Evolutionary conservation across 108 stramenopile species (phyloP).

Genomic region (Cyclotella kingstonii): DNA sequence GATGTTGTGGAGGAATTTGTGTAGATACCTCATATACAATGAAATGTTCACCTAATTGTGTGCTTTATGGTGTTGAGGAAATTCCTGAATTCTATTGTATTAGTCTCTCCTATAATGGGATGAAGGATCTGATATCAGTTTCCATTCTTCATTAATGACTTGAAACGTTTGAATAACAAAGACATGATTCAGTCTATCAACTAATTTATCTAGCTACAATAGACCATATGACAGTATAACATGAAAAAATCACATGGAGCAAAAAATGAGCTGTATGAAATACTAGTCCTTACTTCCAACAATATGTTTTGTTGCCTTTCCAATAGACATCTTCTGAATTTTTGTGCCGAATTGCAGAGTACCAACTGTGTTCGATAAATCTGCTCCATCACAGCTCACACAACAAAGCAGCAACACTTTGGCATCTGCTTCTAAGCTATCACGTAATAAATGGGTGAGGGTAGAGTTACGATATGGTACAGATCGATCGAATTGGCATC

Average conservation of each 20-base stretch:
- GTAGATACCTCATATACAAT: no score
- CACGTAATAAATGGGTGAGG: conserved; percentile 78
- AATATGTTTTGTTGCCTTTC: conserved; percentile 80
- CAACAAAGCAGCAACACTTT: conserved; percentile 77
- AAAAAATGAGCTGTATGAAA: not conserved
- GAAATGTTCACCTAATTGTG: no score
- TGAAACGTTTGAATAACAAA: no score
- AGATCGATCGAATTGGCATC: conserved; percentile 67
- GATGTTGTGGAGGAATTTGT: no score
- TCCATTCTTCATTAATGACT: no score
- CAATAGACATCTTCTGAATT: conserved; percentile 62
- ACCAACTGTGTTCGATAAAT: conserved; percentile 61
- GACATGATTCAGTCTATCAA: no score
- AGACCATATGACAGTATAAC: not conserved
- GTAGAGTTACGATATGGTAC: conserved; percentile 87
- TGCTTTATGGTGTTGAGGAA: no score
- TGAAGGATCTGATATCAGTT: no score
- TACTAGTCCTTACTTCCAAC: conserved; percentile 37
- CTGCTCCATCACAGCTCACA: conserved; percentile 62
- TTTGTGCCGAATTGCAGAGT: conserved; percentile 63
- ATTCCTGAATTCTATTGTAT: no score
- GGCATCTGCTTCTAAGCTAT: conserved; percentile 79
- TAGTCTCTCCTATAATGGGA: no score
- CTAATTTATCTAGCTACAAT: no score
- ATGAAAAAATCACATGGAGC: not conserved